phyloP scores from a whole-genome alignment of 306 rosid genomes.

The Lablab purpureus region DNA sequence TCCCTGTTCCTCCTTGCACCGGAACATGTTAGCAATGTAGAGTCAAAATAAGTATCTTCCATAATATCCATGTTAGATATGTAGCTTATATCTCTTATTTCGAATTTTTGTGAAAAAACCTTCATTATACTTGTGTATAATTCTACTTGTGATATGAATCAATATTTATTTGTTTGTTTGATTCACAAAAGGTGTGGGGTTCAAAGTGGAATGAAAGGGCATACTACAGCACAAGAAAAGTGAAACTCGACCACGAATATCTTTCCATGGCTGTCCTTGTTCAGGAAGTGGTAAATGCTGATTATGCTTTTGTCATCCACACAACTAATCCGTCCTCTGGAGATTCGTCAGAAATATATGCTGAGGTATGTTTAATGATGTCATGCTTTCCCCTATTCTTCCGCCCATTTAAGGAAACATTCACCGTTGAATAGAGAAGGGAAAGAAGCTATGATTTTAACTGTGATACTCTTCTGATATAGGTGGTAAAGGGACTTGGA shows the following conservation, averaged over 20 bases:
- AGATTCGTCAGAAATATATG: slow-evolving; percentile 95
- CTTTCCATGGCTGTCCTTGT: slow-evolving; percentile 99
- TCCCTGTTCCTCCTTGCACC: slow-evolving; percentile 29
- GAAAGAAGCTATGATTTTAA: slow-evolving; percentile 29
- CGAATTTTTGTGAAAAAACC: slow-evolving; percentile 24
- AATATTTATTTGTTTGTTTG: slow-evolving; percentile 38
- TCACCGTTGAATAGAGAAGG: slow-evolving; percentile 19
- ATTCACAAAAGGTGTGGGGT: slow-evolving; percentile 86
- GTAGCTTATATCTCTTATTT: slow-evolving; percentile 36
- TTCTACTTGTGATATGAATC: slow-evolving; percentile 29
- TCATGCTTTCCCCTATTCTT: slow-evolving; percentile 27
- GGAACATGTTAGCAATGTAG: slow-evolving; percentile 22
- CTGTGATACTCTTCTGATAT: slow-evolving; percentile 38
- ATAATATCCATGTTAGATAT: slow-evolving; percentile 22
- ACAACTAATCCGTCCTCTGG: slow-evolving; percentile 97
- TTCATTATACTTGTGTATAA: slow-evolving; percentile 22
- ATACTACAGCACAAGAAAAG: slow-evolving; percentile 94
- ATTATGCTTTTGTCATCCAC: slow-evolving; percentile 97
- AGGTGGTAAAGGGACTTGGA: slow-evolving; percentile 99
- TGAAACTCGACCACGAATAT: slow-evolving; percentile 84
- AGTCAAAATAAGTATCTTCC: background rate
- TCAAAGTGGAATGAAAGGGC: slow-evolving; percentile 99
- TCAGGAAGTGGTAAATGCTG: slow-evolving; percentile 96
- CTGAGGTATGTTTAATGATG: slow-evolving; percentile 76
- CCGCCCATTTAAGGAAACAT: slow-evolving; percentile 24